phyloP scores from a whole-genome alignment of 768 basidiomycete species.

The Leccinum rimulosum region DNA sequence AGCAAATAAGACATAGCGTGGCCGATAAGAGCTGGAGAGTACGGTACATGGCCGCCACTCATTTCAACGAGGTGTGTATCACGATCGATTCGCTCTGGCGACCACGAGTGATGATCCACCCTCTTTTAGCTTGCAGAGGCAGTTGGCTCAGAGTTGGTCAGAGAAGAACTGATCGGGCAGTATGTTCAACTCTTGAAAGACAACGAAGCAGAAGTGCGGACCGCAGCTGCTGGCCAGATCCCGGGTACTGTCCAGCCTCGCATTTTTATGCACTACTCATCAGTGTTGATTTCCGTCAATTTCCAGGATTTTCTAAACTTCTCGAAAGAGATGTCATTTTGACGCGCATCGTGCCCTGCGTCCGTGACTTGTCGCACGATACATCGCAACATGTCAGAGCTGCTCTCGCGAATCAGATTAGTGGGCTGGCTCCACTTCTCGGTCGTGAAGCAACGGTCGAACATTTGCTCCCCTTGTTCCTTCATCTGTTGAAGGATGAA shows the following conservation, averaged over 20 bases:
- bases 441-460: slow-evolving; percentile 94
- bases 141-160: slow-evolving; percentile 84
- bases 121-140: slow-evolving; percentile 76
- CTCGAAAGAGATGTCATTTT: slow-evolving; percentile 93
- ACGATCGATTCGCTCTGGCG: not conserved
- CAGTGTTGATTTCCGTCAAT: slow-evolving; percentile 9
- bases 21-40: slow-evolving; percentile 98
- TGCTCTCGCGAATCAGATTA: slow-evolving; percentile 93
- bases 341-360: slow-evolving; percentile 89
- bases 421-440: slow-evolving; percentile 90
- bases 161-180: slow-evolving; percentile 91
- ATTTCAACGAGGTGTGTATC: slow-evolving; percentile 85
- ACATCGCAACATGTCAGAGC: slow-evolving; percentile 96
- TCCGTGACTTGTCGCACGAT: slow-evolving; percentile 91
- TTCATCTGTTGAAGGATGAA: slow-evolving; percentile 96
- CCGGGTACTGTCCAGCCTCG: slow-evolving; percentile 60
- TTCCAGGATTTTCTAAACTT: slow-evolving; percentile 86
- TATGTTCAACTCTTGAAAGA: slow-evolving; percentile 95
- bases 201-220: slow-evolving; percentile 97
- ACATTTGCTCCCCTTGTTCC: slow-evolving; percentile 93
- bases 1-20: slow-evolving; percentile 84
- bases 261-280: not conserved
- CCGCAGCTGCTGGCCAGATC: slow-evolving; percentile 93
- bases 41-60: slow-evolving; percentile 96
- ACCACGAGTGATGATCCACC: not conserved